phyloP scores from a whole-genome alignment of 202 grass and related monocot genomes.

The Setaria viridis region DNA sequence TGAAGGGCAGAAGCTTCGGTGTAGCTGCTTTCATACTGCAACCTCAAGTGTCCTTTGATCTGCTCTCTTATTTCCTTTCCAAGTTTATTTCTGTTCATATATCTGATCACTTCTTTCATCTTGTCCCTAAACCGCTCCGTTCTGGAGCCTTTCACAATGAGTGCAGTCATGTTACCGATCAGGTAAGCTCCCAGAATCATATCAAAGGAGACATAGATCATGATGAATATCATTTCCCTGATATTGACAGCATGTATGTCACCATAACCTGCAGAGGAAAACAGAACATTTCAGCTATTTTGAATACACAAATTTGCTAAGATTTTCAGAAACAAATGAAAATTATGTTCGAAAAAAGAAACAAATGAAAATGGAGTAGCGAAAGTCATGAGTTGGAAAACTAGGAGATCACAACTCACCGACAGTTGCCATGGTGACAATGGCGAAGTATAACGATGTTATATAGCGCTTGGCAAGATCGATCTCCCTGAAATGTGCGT shows the following conservation, averaged over 20 bases:
- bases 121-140: constrained; percentile 92
- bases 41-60: constrained; percentile 88
- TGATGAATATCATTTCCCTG: constrained; percentile 99
- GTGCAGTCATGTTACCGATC: constrained; percentile 95
- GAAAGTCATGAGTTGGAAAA: constrained; percentile 5
- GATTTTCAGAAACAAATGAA: neutral
- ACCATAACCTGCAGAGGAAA: constrained; percentile 72
- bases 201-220: constrained; percentile 99
- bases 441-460: constrained; percentile 92
- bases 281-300: constrained; percentile 31
- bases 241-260: constrained; percentile 96
- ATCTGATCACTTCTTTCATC: constrained; percentile 98
- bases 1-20: constrained; percentile 86
- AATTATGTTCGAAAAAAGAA: neutral
- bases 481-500: constrained; percentile 84
- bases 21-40: constrained; percentile 97
- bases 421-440: constrained; percentile 99
- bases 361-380: neutral
- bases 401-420: constrained; percentile 50
- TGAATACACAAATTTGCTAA: neutral
- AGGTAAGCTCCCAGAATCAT: constrained; percentile 99
- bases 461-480: constrained; percentile 82
- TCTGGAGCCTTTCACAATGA: constrained; percentile 98
- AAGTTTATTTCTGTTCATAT: constrained; percentile 97
- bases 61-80: constrained; percentile 82